Conservation (phyloP, 2,329 filamentous ascomycete genomes). For the Dactylonectria macrodidyma region DNA sequence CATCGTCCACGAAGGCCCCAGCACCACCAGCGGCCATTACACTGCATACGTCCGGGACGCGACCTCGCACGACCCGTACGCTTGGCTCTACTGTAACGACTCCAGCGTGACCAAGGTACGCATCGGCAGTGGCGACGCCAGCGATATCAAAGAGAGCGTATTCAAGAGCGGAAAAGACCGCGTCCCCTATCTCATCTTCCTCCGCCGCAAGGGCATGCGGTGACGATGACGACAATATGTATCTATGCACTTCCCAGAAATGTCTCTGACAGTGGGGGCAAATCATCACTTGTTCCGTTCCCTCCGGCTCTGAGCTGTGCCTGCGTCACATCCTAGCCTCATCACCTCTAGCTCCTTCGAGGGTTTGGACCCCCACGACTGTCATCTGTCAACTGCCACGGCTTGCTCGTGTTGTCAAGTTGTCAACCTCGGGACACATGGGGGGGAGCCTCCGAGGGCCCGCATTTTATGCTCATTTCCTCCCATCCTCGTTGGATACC, state of each 20-base stretch:
- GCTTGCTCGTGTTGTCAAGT: neutral
- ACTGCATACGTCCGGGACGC: slow-evolving; percentile 77
- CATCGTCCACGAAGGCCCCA: slow-evolving; percentile 80
- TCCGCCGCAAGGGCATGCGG: slow-evolving; percentile 55
- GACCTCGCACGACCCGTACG: slow-evolving; percentile 58
- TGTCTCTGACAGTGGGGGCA: neutral
- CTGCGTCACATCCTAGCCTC: neutral
- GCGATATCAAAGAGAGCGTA: slow-evolving; percentile 56
- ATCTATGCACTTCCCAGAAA: neutral
- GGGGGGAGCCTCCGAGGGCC: neutral
- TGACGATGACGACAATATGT: slow-evolving; percentile 24
- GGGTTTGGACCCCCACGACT: neutral
- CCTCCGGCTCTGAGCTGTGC: neutral
- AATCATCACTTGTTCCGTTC: neutral
- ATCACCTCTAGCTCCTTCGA: neutral
- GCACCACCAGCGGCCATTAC: slow-evolving; percentile 84
- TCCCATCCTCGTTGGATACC: slow-evolving; percentile 15
- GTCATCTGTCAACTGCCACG: slow-evolving; percentile 11
- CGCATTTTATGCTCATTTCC: neutral
- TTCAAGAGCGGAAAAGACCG: slow-evolving; percentile 55
- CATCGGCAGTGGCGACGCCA: slow-evolving; percentile 54
- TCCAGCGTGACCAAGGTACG: slow-evolving; percentile 57
- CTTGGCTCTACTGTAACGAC: slow-evolving; percentile 68
- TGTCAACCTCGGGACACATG: slow-evolving; percentile 10
- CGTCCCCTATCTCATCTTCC: slow-evolving; percentile 66